Evolutionary conservation across 352 stramenopile genomes (phyloP), one percentile per base, ranked within the genome.

Genomic region (Phytopythium aichiense): DNA sequence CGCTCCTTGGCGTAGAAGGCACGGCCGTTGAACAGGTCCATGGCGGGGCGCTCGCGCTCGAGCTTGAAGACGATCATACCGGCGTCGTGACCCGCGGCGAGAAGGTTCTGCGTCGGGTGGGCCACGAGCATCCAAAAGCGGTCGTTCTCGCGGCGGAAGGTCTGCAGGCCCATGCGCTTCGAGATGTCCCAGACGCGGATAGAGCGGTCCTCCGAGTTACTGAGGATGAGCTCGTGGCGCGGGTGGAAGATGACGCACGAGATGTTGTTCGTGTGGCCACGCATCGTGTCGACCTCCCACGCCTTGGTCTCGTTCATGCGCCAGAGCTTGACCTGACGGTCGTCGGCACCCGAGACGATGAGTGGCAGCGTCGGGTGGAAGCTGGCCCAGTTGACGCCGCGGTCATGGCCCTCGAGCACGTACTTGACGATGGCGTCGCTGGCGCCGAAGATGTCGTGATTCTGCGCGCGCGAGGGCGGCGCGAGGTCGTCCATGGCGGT

Each of bases 1-100:
- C 96, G 92, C 65, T 99, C 97, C 72, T 98, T 98, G 43, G 98
- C 89, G 72, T 99, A 99, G 69, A 98, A 99, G 23, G 89, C 78
- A 18, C 88, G 80, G 38, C 89, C 88, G 28, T 91, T 81, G 56
- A 91, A 69, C 20, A 92, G 83, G 49, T 94, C 85, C 74, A 98
- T 98, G 16, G 98, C 96, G 0, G 97, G 97, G 56, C 98, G 90
- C 67, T 99, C 98, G 51, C 98, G 89, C 68, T 97, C 89, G 45
- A 99, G 81, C 76, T 99, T 99, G 80, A 99, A 99, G 16, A 99
- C 97, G 76, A 99, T 98, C 95, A 99, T 99, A 71, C 98, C 98
- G n/a, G 91, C 98, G 78, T 99, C 98, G 71, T 99, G 98, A 54
- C 98, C 98, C 5, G 98, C 98, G 22, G 97, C 98, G 31, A 99